Base-by-base conservation (phyloP, 345 rosid species). In the Balakata baccata region DNA sequence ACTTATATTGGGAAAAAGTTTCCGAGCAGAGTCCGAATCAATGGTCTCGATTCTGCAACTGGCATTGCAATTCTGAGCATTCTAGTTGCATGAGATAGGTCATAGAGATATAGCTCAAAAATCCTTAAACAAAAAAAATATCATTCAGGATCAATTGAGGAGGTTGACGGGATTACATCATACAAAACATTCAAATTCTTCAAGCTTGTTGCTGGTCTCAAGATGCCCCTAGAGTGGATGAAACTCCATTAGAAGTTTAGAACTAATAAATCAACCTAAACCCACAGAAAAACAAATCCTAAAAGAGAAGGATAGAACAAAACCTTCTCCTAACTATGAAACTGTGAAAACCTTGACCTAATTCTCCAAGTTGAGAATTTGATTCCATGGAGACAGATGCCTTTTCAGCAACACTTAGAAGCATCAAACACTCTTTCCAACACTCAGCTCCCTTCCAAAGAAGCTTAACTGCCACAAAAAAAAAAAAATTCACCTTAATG, bases 371-470 rank as follows among this genome's bases (percentile, higher is more conserved):
- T 79, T 72, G 84, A 2, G 25, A 43, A 47, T 45, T 74, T 16
- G 85, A 78, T 16, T 77, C 77, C 57, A 54, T 65, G 20, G 84
- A 82, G 52, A 80, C 52, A 68, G 80, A 80, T 3, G 90, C 90
- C 54, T 80, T 76, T 77, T 94, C 93, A 0, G 97, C 97, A 74
- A 85, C 63, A 70, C 81, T 84, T 77, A 94, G 77, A 64, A 92
- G 97, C 79, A 78, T 83, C 57, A 89, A 74, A 79, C 90, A 86
- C 52, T 94, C 96, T 68, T 84, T 86, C 97, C 96, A 94, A 77
- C 97, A 92, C 78, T 92, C 90, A 60, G 86, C 87, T 52, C 97
- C 96, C 71, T 77, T 87, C 98, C 98, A 94, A 64, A 92, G 88
- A 75, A 85, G 90, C 80, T 89, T 94, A 7, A 81, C 98, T 94